Base-by-base conservation (phyloP, 352 stramenopile genomes). In the Pythium vanterpoolii region DNA sequence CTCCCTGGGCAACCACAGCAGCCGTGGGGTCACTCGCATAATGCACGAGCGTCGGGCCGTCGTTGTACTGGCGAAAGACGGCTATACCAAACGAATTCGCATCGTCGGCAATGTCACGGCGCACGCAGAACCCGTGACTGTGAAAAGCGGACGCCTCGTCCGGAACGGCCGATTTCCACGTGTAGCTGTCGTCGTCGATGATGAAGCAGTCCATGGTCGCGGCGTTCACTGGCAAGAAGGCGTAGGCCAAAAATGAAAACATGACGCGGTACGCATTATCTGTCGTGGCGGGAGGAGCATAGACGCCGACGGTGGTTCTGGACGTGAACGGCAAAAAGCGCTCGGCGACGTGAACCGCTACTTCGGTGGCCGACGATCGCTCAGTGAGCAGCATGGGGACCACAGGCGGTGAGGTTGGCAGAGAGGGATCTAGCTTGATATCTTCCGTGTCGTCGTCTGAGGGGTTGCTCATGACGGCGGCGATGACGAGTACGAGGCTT, bases 241-340 rank as follows among this genome's bases (percentile, higher is more conserved):
- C 9, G 40, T 51, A 59, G 2, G 49, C 58, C 18, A 36, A 11
- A 42, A 65, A 65, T 16, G 58, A 59, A 9, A 60, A 48, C 48
- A 59, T 46, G 49, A 65, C 27, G 11, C 42, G 58, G 19, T 49
- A 65, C 18, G 31, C 26, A 16, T 13, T 23, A 3, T 33, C 19
- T 11, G 5, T 26, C 10, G 3, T 21, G 1, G 10, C 18, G 13
- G n/a, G 27, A 23, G 18, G 7, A 5, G 36, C 33, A 9, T 19
- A 45, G 2, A 34, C 24, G 1, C 58, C 48, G 23, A 65, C 49
- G 7, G 28, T 38, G 3, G 24, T 53, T 23, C 9, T 4, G 30
- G 58, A 55, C 3, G 19, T 42, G 31, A 59, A 65, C 14, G 58
- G 58, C 18, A 46, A n/a, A 42, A 53, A 65, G 21, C 49, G 48